Conservation (phyloP, 1,284 basidiomycete species). For the Tilletia indica region DNA sequence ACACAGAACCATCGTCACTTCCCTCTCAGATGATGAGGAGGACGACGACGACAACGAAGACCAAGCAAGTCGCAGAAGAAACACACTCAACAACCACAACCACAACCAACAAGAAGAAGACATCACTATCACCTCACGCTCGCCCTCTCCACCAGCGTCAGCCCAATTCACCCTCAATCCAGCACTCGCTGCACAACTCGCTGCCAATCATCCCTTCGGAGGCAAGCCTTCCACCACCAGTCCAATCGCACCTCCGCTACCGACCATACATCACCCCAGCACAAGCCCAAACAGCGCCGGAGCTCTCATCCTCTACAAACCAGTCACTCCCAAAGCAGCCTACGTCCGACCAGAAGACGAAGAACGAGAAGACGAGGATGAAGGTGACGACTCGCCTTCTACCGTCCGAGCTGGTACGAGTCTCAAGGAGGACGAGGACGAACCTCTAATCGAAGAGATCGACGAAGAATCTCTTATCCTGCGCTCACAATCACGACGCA, state of each 20-base stretch:
- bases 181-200: slow-evolving; percentile 8
- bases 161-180: slow-evolving; percentile 2
- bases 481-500: not conserved
- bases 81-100: not conserved
- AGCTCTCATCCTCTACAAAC: slow-evolving; percentile 11
- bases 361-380: slow-evolving; percentile 7
- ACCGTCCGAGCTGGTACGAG: not conserved
- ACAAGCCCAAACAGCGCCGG: not conserved
- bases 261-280: too few species aligned
- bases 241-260: not conserved
- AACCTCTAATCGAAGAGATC: not conserved
- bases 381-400: not conserved
- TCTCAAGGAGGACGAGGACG: not conserved
- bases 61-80: not conserved
- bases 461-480: not conserved
- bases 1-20: slow-evolving; percentile 1
- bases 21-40: not conserved
- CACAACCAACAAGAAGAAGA: not conserved
- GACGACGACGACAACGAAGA: not conserved
- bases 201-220: slow-evolving; percentile 7
- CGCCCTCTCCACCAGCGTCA: not conserved
- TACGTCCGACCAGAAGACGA: slow-evolving; percentile 6
- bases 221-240: not conserved
- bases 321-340: slow-evolving; percentile 3
- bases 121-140: not conserved